phyloP scores from a whole-genome alignment of 2,329 filamentous ascomycete species.

The Phaeomoniella chlamydospora region DNA sequence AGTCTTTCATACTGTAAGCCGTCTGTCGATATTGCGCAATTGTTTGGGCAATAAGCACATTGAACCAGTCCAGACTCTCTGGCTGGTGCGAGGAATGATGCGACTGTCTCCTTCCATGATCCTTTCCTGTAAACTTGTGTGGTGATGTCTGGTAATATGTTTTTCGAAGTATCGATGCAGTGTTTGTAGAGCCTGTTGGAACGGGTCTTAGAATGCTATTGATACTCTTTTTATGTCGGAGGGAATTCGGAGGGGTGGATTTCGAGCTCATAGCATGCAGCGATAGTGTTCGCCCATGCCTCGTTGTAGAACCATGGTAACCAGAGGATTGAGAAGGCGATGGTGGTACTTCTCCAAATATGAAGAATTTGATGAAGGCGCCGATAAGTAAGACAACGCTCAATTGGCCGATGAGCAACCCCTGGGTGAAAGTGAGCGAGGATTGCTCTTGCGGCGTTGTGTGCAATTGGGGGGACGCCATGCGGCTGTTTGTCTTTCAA shows the following conservation, averaged over 20 bases:
- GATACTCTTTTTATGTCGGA: conserved; percentile 33
- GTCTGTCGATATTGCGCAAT: conserved; percentile 91
- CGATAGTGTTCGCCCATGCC: conserved; percentile 61
- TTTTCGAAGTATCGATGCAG: conserved; percentile 67
- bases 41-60: conserved; percentile 89
- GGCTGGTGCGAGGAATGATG: conserved; percentile 71
- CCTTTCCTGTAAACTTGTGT: conserved; percentile 12
- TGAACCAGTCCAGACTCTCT: conserved; percentile 97
- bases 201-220: conserved; percentile 60
- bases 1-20: conserved; percentile 68
- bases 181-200: conserved; percentile 72
- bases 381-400: conserved; percentile 83
- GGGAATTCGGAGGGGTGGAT: conserved; percentile 27
- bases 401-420: conserved; percentile 82
- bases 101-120: conserved; percentile 24
- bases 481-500: background rate
- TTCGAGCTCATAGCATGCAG: conserved; percentile 28
- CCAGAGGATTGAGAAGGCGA: conserved; percentile 54
- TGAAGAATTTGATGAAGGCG: conserved; percentile 98
- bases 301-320: conserved; percentile 50
- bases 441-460: background rate
- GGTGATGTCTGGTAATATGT: conserved; percentile 72
- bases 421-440: conserved; percentile 58
- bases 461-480: background rate
- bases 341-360: conserved; percentile 84